Base-by-base conservation (phyloP, 2,329 filamentous ascomycete genomes). In the Verticillium alfalfae region DNA sequence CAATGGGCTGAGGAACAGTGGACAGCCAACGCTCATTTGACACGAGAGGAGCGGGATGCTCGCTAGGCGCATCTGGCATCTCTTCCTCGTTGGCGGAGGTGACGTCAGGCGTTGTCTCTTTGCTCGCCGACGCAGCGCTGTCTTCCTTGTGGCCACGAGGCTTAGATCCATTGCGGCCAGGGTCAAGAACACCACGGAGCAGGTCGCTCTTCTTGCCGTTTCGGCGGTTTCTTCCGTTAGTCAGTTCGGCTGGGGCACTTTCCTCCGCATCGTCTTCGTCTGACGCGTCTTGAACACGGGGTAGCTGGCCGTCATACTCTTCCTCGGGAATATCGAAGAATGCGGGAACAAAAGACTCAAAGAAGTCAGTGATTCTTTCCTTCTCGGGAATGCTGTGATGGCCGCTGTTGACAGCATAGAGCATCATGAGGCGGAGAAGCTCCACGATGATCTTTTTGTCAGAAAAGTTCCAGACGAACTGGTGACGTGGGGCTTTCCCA, bases 31-130 rank as follows among this genome's bases (percentile, higher is more conserved):
- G 78, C 68, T 88, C 84, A 71, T 86, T 85, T 2, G 84, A 82
- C 37, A 84, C 81, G 72, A 93, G 89, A 59, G 89, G 78, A 63
- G 84, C 78, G 63, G 77, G 72, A 38, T 79, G 74, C 64, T 90
- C 82, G 60, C 90, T 82, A 10, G 79, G 78, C 3, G 77, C 83
- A 66, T 89, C 87, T 6, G 79, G 81, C 78, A 88, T 86, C 38
- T 95, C 92, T 65, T 94, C 91, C 68, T 95, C 91, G 60, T 85
- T 89, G 34, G 85, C 86, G 1, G 90, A 93, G n/a, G 81, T 86
- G 26, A 88, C 85, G 69, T 96, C 93, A 0, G 95, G 94, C 0
- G 93, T 97, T 0, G 90, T 93, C 68, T 95, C 93, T 70, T 96
- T 92, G 77, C 92, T 97, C 15, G 85, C 88, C 31, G 90, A 88